Base-by-base conservation (phyloP, 306 rosid genomes). In the Rosa multiflora region DNA sequence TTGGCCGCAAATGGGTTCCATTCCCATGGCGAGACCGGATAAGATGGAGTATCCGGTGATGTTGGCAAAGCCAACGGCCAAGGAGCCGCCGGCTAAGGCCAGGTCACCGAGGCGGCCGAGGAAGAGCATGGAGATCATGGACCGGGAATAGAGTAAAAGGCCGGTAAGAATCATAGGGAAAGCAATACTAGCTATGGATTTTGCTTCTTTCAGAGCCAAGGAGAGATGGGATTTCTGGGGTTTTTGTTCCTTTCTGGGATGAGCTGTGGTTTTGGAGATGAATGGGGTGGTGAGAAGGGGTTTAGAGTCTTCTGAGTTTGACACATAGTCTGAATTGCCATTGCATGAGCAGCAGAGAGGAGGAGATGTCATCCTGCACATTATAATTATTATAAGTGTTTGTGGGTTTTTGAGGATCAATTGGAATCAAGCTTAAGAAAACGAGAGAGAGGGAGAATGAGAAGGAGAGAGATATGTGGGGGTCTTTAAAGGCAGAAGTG, bases 41-140 rank as follows among this genome's bases (percentile, higher is more conserved):
- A 95, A 92, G 26, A 95, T 87, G 1, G 98, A 95, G 81, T 95
- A 95, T 17, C 99, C 99, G 14, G 97, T 91, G 86, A 95, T 95
- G 92, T 91, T 92, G 10, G 97, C 97, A 10, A 95, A 95, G 20
- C 92, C 97, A 20, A 91, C 48, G 1, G 97, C 99, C 0, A 92
- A 87, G 4, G 99, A 91, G 1, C 99, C 99, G 17, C 96, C 99
- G 2, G 99, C 99, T 18, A 95, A 84, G 47, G 95, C 86, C 0
- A 92, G 88, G 58, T 92, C 92, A 1, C 94, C 94, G 1, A 94
- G 95, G 32, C 77, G 94, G 48, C 98, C 97, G 1, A 94, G 91
- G 84, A 92, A 94, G 37, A 90, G 88, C 98, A 94, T 92, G 85
- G 98, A 94, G 78, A 94, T 87, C 94, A 94, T 88, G 15, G 98